Evolutionary conservation across 768 basidiomycete genomes (phyloP).

Genomic region (Rickenella mellea): DNA sequence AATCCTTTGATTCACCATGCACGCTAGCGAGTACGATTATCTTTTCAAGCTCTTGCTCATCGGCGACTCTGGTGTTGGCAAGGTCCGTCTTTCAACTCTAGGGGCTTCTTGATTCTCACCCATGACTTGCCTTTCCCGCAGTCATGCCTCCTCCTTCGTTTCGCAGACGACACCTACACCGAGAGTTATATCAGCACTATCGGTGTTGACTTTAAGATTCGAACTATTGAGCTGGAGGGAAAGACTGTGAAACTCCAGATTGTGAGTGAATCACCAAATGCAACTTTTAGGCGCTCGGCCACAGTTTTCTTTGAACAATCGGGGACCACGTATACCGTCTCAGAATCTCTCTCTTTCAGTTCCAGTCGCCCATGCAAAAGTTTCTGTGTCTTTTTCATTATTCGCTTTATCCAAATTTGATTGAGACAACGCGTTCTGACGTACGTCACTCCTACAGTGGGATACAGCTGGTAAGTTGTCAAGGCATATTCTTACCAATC

Average conservation of each 20-base stretch:
- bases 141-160: conserved; percentile 88
- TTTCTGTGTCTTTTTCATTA: background rate
- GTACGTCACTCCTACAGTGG: conserved; percentile 50
- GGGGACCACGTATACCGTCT: background rate
- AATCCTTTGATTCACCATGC: conserved; percentile 40
- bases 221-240: conserved; percentile 96
- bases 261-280: conserved; percentile 40
- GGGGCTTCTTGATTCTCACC: conserved; percentile 16
- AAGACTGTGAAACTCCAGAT: conserved; percentile 99
- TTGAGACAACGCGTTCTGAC: too few relatives aligned
- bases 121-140: conserved; percentile 26
- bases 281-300: background rate
- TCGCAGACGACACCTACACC: conserved; percentile 95
- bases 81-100: conserved; percentile 37
- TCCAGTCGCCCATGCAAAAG: too few relatives aligned
- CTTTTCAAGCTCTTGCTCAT: conserved; percentile 95
- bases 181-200: conserved; percentile 97
- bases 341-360: background rate
- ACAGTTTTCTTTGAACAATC: background rate
- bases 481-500: background rate
- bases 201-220: conserved; percentile 98
- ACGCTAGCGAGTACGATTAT: conserved; percentile 91
- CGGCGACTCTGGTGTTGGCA: conserved; percentile 92
- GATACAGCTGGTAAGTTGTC: conserved; percentile 77
- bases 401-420: background rate